phyloP scores from a whole-genome alignment of 2,329 filamentous ascomycete genomes.

The Ophiocordyceps camponoti-leonardi region DNA sequence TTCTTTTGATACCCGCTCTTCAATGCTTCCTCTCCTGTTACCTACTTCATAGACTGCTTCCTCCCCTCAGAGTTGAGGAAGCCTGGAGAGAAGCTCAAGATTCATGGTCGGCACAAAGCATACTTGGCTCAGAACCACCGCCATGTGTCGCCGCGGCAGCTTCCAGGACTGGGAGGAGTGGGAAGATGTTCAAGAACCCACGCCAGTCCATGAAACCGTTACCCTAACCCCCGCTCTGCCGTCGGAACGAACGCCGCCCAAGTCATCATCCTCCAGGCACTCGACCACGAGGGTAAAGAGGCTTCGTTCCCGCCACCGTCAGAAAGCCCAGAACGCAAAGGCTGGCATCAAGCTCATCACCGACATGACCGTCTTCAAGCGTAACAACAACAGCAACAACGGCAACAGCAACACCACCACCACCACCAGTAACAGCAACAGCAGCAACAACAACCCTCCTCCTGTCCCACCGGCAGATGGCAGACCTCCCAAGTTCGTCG shows the following conservation, averaged over 20 bases:
- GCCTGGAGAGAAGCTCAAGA: not conserved
- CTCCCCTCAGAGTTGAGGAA: not conserved
- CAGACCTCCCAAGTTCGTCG: conserved; percentile 31
- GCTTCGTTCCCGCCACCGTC: conserved; percentile 40
- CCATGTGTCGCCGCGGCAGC: conserved; percentile 2
- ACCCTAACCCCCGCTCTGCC: conserved; percentile 11
- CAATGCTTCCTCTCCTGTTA: not conserved
- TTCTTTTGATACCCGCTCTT: not conserved
- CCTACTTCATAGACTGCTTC: not conserved
- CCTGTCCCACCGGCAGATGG: conserved; percentile 13
- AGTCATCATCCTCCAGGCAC: conserved; percentile 10
- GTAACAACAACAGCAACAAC: conserved; percentile 14
- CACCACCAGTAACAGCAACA: conserved; percentile 40
- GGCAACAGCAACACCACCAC: conserved; percentile 48
- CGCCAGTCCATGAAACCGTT: conserved; percentile 19
- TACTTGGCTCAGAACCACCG: conserved; percentile 3
- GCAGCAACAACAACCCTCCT: conserved; percentile 19
- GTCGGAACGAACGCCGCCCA: conserved; percentile 5
- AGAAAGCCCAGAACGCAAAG: conserved; percentile 41
- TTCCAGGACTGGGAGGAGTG: conserved; percentile 35
- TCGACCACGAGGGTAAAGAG: conserved; percentile 25
- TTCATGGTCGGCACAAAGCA: conserved; percentile 3
- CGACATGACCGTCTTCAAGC: conserved; percentile 40
- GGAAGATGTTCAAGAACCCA: conserved; percentile 29
- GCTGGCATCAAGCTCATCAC: conserved; percentile 54